These are phyloP conservation scores for Polygonum maritimum DNA, from an alignment of 148 eudicot species.

Conservation along the genomic window DNA sequence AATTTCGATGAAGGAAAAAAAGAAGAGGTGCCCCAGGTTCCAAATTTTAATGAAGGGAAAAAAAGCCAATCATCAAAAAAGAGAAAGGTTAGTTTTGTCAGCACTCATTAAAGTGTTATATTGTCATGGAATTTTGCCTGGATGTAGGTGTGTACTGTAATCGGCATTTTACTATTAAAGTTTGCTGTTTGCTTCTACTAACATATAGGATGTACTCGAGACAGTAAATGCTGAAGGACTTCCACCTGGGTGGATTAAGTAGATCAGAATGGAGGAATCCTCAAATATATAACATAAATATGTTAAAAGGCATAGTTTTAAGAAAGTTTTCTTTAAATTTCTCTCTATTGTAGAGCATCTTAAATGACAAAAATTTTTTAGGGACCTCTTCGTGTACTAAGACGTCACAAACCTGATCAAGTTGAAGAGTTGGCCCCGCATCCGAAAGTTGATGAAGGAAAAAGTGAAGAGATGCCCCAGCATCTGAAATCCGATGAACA, in stretches of 20 bases:
- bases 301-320: neutral
- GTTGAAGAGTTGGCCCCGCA: neutral
- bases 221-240: conserved; percentile 34
- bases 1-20: too few relatives aligned
- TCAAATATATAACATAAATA: neutral
- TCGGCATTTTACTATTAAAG: neutral
- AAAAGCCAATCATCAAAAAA: neutral
- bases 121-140: neutral
- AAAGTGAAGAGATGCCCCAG: neutral
- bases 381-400: neutral
- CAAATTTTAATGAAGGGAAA: neutral
- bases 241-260: conserved; percentile 69
- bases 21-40: neutral
- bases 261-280: conserved; percentile 30
- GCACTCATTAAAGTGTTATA: neutral
- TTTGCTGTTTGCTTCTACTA: neutral
- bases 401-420: neutral
- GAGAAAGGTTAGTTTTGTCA: neutral
- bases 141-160: neutral
- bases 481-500: too few relatives aligned
- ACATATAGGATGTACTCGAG: conserved; percentile 29
- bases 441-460: neutral
- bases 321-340: neutral
- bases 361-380: neutral
- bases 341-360: neutral